Percentiles rank a stretch among this genome's conserved stretches.
phyloP scores from a whole-genome alignment of 2,329 filamentous ascomycete genomes.

The Cucurbitaria berberidis region DNA sequence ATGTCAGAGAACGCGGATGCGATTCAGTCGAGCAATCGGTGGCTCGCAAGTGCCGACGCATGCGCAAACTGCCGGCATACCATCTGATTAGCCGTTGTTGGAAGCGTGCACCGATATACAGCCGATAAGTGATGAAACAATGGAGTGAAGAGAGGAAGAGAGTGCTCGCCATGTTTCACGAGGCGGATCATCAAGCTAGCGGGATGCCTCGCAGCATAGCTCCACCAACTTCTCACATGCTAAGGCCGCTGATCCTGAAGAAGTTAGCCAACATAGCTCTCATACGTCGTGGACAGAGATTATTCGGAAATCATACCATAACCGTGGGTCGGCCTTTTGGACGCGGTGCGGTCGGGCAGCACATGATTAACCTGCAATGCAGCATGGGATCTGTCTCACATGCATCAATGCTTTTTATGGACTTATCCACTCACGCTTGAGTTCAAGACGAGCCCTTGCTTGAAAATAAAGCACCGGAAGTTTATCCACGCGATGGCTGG shows the following conservation, averaged over 20 bases:
- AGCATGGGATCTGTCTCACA: not conserved
- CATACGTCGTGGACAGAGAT: not conserved
- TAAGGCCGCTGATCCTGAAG: not conserved
- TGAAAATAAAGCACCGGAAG: slow-evolving; percentile 2
- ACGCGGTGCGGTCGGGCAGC: not conserved
- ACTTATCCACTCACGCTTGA: not conserved
- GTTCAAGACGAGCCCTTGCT: not conserved
- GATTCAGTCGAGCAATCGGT: slow-evolving; percentile 4
- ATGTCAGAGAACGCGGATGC: not conserved
- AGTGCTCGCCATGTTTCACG: not conserved
- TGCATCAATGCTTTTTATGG: not conserved
- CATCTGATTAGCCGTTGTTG: not conserved
- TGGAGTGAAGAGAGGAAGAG: not conserved
- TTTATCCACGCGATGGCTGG: slow-evolving; percentile 16
- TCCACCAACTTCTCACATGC: slow-evolving; percentile 1
- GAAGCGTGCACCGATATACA: not conserved
- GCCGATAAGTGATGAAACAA: not conserved
- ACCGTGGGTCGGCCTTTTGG: not conserved
- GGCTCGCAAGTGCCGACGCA: slow-evolving; percentile 1
- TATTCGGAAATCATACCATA: not conserved
- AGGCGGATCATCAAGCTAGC: slow-evolving; percentile 7
- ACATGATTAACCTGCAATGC: slow-evolving; percentile 6
- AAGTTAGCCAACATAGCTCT: not conserved
- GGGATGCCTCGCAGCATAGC: not conserved
- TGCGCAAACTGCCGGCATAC: slow-evolving; percentile 5